A percentile compares a stretch with the other conserved stretches of the same genome.
Conservation (phyloP, 2,329 filamentous ascomycete species). For the Ophiocordyceps robertsii region DNA sequence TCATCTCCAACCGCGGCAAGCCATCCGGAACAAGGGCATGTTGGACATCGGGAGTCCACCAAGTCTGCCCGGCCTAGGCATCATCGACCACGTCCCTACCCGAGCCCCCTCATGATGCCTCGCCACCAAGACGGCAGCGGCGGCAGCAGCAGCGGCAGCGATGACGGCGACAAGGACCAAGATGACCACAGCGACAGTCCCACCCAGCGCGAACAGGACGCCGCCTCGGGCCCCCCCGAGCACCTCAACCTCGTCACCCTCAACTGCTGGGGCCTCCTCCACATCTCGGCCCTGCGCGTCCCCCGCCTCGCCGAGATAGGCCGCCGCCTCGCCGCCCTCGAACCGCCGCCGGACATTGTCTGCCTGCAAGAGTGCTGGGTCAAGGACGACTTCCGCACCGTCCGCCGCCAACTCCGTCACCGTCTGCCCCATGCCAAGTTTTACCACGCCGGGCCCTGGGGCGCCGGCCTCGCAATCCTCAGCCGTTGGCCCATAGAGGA, state of each 20-base stretch:
- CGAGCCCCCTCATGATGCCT: too few relatives aligned
- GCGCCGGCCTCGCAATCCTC: slow-evolving; percentile 76
- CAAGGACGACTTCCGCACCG: slow-evolving; percentile 66
- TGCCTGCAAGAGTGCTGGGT: slow-evolving; percentile 95
- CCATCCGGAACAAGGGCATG: too few relatives aligned
- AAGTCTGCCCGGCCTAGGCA: too few relatives aligned
- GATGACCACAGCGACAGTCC: not conserved
- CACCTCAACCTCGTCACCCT: slow-evolving; percentile 72
- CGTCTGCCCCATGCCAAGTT: slow-evolving; percentile 86
- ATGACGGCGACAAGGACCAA: not conserved
- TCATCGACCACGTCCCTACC: too few relatives aligned
- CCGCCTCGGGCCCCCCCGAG: not conserved
- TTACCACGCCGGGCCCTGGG: slow-evolving; percentile 81
- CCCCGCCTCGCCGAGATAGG: slow-evolving; percentile 78
- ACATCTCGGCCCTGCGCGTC: slow-evolving; percentile 62
- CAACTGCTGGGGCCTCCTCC: slow-evolving; percentile 96
- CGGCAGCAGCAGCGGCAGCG: too few relatives aligned
- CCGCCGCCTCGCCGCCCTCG: slow-evolving; percentile 54
- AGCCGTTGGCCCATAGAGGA: slow-evolving; percentile 88
- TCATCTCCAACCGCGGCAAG: too few relatives aligned
- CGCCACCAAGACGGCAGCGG: too few relatives aligned
- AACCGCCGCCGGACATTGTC: slow-evolving; percentile 67
- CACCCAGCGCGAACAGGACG: slow-evolving; percentile 9
- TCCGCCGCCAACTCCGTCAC: slow-evolving; percentile 58
- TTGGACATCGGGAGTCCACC: too few relatives aligned